Percentiles rank a stretch among this genome's conserved stretches.
These are phyloP conservation scores for Irineochytrium annulatum DNA, from an alignment of 192 early-diverging fungal genomes.

Conservation along the genomic window DNA sequence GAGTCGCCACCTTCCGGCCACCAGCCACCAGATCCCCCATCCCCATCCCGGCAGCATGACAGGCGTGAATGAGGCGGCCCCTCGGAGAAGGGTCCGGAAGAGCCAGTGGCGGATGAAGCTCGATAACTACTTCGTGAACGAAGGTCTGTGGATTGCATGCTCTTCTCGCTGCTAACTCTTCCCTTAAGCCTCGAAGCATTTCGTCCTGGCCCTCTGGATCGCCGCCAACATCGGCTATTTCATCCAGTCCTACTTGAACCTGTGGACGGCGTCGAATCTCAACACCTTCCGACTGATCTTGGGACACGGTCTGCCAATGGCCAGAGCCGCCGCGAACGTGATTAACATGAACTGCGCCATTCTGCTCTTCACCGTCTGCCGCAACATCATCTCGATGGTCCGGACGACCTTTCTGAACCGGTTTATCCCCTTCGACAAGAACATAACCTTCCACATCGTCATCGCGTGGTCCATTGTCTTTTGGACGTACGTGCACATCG, in stretches of 20 bases:
- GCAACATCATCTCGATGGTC: slow-evolving; percentile 72
- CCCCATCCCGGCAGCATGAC: slow-evolving; percentile 11
- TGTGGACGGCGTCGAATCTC: slow-evolving; percentile 37
- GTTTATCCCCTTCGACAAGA: slow-evolving; percentile 82
- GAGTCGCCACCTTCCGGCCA: too few species aligned
- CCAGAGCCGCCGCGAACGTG: slow-evolving; percentile 51
- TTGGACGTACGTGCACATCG: slow-evolving; percentile 68
- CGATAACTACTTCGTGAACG: slow-evolving; percentile 52
- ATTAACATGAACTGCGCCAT: slow-evolving; percentile 77
- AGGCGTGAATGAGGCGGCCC: slow-evolving; percentile 2
- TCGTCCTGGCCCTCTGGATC: slow-evolving; percentile 40
- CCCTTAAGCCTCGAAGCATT: slow-evolving; percentile 32
- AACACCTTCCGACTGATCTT: slow-evolving; percentile 40
- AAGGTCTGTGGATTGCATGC: slow-evolving; percentile 29
- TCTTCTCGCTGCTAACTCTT: neutral
- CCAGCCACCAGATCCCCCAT: too few species aligned
- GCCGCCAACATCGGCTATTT: slow-evolving; percentile 43
- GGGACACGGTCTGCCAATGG: slow-evolving; percentile 44
- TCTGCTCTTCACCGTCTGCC: slow-evolving; percentile 76
- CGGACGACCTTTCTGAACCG: slow-evolving; percentile 69
- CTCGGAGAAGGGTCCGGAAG: too few species aligned
- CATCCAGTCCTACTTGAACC: slow-evolving; percentile 30
- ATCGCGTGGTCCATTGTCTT: slow-evolving; percentile 75
- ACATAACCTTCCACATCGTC: slow-evolving; percentile 75
- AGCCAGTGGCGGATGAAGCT: slow-evolving; percentile 30